Base-by-base conservation (phyloP, 305 asterid species). In the Ajuga reptans region DNA sequence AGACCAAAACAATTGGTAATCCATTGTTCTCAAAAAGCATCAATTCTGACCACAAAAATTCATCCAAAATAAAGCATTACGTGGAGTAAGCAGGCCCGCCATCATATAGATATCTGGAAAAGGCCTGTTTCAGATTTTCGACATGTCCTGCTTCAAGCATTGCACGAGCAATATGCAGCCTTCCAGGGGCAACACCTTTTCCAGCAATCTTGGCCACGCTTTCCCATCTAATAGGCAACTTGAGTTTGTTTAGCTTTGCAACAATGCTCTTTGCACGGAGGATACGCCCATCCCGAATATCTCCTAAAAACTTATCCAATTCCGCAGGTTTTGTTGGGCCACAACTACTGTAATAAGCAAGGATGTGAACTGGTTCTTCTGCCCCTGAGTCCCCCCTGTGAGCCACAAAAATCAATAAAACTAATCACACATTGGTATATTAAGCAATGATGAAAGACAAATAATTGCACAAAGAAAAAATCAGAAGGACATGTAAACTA, bases 71-170 rank as follows among this genome's bases (percentile, higher is more conserved):
- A 41, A 11, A 74, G 34, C 27, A 66, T 83, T 87, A 93, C 98
- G 87, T 93, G 77, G 96, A 86, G 81, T 93, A 90, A 64, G 98
- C 98, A 49, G 98, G 98, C 72, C 98, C 98, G 16, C 86, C 97
- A 52, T 93, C 98, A 69, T 90, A 82, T 71, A 93, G 97, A 82
- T 90, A 93, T 50, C 88, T 84, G 37, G 85, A 55, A 70, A 93
- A 90, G 10, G 98, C 97, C 75, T 90, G 97, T 75, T 85, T 90
- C 59, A 93, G 89, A 79, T 86, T 89, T 81, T 90, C 96, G 45
- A 93, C 96, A 50, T 86, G 94, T 61, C 98, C 98, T 27, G 96
- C 97, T 82, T 89, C 98, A 47, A 90, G 94, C 90, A 93, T 73
- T 69, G 98, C 98, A 72, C 97, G 97, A 14, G 98, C 98, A 41